phyloP scores from a whole-genome alignment of 2,329 filamentous ascomycete genomes.

The Leptographium galeiforme region DNA sequence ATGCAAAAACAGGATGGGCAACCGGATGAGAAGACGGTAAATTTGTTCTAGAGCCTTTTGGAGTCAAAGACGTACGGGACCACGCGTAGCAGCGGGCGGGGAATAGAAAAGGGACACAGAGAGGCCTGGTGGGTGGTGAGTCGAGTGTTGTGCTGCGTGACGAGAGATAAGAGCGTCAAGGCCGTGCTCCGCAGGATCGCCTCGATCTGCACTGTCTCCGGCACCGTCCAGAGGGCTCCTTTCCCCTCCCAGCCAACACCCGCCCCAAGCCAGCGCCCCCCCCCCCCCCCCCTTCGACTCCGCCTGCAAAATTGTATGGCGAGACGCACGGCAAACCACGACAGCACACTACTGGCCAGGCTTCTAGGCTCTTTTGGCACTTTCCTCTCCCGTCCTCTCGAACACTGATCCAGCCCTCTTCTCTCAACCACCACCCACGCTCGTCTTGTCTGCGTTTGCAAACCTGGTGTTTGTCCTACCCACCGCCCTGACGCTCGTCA shows the following conservation, averaged over 20 bases:
- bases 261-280: background rate
- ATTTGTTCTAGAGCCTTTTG: background rate
- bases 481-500: too few relatives aligned
- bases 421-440: background rate
- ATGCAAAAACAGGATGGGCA: background rate
- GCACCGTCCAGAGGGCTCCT: background rate
- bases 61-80: too few relatives aligned
- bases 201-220: background rate
- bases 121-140: background rate
- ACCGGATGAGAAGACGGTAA: background rate
- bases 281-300: background rate
- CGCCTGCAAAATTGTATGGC: slow-evolving; percentile 1
- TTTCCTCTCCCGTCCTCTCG: background rate
- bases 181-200: background rate
- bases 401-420: background rate
- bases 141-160: background rate
- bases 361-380: background rate
- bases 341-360: background rate
- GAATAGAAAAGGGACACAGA: background rate
- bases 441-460: too few relatives aligned
- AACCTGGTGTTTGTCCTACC: background rate
- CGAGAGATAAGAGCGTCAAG: slow-evolving; percentile 1
- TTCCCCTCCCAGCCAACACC: background rate
- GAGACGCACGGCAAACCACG: background rate
- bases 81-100: background rate